Evolutionary conservation across 257 asterid genomes (phyloP).

Genomic region (Fraxinus americana): DNA sequence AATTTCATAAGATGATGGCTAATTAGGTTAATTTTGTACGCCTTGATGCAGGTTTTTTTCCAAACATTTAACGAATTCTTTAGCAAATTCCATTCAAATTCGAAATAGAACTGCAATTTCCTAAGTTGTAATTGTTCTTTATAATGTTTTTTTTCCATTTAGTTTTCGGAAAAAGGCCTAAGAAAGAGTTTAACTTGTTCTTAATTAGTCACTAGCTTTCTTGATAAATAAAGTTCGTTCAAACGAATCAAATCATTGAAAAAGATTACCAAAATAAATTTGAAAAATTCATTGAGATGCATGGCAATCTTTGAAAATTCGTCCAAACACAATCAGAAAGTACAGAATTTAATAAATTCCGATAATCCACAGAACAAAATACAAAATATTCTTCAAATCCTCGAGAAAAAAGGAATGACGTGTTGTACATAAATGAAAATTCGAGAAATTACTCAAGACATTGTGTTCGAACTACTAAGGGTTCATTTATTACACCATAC

Average conservation of each 20-base stretch:
- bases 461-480: too few species aligned
- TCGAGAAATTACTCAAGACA: too few species aligned
- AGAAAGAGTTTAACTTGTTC: too few species aligned
- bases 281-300: neutral
- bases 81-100: neutral
- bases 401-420: too few species aligned
- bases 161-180: neutral
- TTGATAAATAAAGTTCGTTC: too few species aligned
- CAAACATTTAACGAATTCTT: neutral
- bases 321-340: too few species aligned
- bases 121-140: neutral
- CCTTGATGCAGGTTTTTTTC: neutral
- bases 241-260: too few species aligned
- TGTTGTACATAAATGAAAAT: too few species aligned
- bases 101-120: neutral
- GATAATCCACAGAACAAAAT: too few species aligned
- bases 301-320: neutral
- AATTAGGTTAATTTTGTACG: neutral
- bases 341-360: too few species aligned
- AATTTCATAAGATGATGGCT: slow-evolving; percentile 53
- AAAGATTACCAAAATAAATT: neutral
- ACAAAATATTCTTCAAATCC: too few species aligned
- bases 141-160: neutral
- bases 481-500: too few species aligned
- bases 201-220: neutral